Evolutionary conservation across 2,329 filamentous ascomycete species (phyloP), one percentile per base, ranked within the genome.

Genomic region (Alternaria panax): DNA sequence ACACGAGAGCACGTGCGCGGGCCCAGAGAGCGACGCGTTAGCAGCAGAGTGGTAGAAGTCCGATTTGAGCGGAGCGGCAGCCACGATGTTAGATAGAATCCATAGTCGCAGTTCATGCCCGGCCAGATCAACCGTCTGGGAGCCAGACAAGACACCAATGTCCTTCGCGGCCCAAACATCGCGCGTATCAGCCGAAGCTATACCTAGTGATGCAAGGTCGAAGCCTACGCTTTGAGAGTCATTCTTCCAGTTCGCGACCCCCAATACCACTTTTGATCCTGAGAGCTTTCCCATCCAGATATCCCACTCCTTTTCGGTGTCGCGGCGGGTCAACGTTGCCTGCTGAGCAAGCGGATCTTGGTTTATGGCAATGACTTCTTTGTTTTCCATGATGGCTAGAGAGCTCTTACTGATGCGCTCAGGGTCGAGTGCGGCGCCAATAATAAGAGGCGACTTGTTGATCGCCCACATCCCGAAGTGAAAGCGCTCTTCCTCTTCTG

Each of bases 341-440:
- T 85, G 83, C 53, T 82, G 74, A 0, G 80, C 84, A 0, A 87
- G 71, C 0, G 81, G 59, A 65, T 88, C 86, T 64, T 88, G 86
- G 64, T 88, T 88, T 67, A 86, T 84, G 0, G 81, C 81, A 24
- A 88, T 84, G 22, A 86, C 81, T 54, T 86, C 85, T 25, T 80
- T 76, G 70, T 87, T 87, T 1, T 76, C 77, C 46, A 81, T 59
- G 46, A 79, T 75, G 4, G 59, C 61, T 2, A 68, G 16, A 1
- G 71, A 74, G 2, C 62, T 57, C 16, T 66, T 46, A 16, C 77
- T 75, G 8, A 65, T 51, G 2, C 61, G 62, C 14, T 54, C 52
- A 9, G 60, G 45, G 48, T 76, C 76, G 72, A 78, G 63, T 38
- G 79, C 75, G 1, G 78, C 77, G 7, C 80, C 78, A 47, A 82